phyloP scores from a whole-genome alignment of 108 stramenopile genomes.

The Skeletonema tropicum region DNA sequence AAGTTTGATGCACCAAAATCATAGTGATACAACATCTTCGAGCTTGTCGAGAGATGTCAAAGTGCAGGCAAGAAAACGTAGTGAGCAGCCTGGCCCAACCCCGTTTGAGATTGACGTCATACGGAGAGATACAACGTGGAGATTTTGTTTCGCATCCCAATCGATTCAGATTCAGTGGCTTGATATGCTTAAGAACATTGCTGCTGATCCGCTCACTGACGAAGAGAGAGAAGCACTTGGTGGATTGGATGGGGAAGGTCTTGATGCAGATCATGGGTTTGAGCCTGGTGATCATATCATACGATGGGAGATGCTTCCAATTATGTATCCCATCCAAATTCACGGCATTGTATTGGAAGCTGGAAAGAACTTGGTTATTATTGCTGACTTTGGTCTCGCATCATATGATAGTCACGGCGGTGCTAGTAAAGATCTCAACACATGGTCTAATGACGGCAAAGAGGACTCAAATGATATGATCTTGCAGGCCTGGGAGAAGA shows the following conservation, averaged over 20 bases:
- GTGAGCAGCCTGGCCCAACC: conserved; percentile 40
- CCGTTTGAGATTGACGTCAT: conserved; percentile 51
- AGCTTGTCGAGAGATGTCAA: conserved; percentile 6
- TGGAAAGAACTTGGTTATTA: conserved; percentile 42
- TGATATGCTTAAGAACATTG: conserved; percentile 24
- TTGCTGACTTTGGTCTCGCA: conserved; percentile 54
- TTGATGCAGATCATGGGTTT: conserved; percentile 50
- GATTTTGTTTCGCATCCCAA: conserved; percentile 56
- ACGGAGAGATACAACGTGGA: conserved; percentile 51
- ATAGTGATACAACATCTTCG: not conserved
- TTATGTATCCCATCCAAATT: conserved; percentile 59
- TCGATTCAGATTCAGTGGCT: conserved; percentile 38
- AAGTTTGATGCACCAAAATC: conserved; percentile 20
- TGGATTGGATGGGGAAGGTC: conserved; percentile 21
- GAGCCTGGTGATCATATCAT: conserved; percentile 60
- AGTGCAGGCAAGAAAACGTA: conserved; percentile 27
- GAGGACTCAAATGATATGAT: conserved; percentile 45
- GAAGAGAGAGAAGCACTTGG: conserved; percentile 5
- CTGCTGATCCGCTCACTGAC: conserved; percentile 8
- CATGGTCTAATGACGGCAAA: conserved; percentile 23
- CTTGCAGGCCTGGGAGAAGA: conserved; percentile 49
- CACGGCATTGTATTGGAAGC: conserved; percentile 56
- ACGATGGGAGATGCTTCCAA: conserved; percentile 61
- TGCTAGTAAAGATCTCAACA: conserved; percentile 23
- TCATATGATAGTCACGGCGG: conserved; percentile 29